Base-by-base conservation (phyloP, 2,329 filamentous ascomycete species). In the Plectosphaerella plurivora region DNA sequence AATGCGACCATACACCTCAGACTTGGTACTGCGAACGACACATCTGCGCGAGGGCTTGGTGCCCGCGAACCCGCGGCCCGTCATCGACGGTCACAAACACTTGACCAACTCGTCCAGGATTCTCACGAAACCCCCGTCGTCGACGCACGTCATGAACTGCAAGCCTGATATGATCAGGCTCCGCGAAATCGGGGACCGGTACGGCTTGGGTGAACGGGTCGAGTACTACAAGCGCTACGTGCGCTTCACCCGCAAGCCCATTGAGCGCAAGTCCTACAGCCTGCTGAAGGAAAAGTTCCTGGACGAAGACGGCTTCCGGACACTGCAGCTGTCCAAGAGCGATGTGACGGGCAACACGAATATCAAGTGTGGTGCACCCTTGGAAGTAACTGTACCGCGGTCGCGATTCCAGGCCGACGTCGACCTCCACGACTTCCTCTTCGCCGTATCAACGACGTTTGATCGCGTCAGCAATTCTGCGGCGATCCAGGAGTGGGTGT, bases 391-490 rank as follows among this genome's bases (percentile, higher is more conserved):
- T 1, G 74, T 78, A 18, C 6, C 59, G 72, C 14, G 65, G 50
- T 78, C 75, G 1, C 69, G 70, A 2, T 73, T 62, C 53, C 75
- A 74, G 16, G 59, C 63, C 4, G 68, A 68, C 1, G 73, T 69
- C 47, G 74, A 78, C 56, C 67, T 73, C 9, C 74, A 74, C 35
- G 73, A 76, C 53, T 74, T 78, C 59, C 72, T 78, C 59, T 78
- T 78, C 51, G 75, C 74, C 39, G 73, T 78, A 3, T 78, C 76
- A 1, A 78, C 76, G 8, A 77, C 74, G 1, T 78, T 73, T 63
- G 65, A 73, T 57, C 63, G 75, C 55, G 71, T 78, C 53, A 73
- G 58, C 52, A 70, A 74, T 51, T 65, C 69, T 3, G 68, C 68
- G 51, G 76, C 71, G 4, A 68, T 78, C 48, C 72, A 72, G 46